These are phyloP conservation scores for Corymbia maculata DNA, from an alignment of 345 rosid species.

Conservation along the genomic window DNA sequence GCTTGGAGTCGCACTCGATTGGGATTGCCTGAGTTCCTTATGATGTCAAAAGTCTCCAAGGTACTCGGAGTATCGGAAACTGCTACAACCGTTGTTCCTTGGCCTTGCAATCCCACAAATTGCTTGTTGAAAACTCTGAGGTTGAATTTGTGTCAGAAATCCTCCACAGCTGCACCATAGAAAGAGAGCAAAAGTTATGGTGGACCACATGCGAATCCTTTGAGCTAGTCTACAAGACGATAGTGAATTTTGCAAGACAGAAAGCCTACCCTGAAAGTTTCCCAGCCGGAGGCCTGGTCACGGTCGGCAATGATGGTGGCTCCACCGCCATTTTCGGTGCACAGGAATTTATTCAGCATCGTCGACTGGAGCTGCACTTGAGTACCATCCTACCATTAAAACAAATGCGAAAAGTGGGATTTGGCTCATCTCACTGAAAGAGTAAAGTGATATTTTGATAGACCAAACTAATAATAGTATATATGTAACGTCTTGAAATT, in stretches of 20 bases:
- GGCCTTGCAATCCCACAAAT: neutral
- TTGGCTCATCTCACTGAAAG: neutral
- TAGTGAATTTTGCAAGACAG: neutral
- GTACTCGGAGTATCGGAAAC: neutral
- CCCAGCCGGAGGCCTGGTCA: constrained; percentile 8
- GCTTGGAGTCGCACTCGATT: neutral
- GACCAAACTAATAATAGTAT: neutral
- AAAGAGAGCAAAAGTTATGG: neutral
- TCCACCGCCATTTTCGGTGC: constrained; percentile 14
- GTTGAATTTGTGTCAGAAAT: neutral
- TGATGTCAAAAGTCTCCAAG: neutral
- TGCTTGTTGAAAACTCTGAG: neutral
- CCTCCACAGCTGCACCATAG: neutral
- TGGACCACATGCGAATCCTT: neutral
- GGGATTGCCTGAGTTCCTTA: neutral
- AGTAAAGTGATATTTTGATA: neutral
- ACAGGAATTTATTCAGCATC: constrained; percentile 7
- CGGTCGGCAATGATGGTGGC: neutral
- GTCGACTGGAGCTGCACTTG: constrained; percentile 17
- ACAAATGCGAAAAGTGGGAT: neutral
- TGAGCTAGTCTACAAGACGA: neutral
- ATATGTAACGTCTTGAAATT: too few species aligned
- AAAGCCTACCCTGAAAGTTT: constrained; percentile 16
- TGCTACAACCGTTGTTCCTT: neutral
- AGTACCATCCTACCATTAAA: constrained; percentile 24